Evolutionary conservation across 441 rosid genomes (phyloP), one percentile per base, ranked within the genome.

Genomic region (Macaranga tanarius): DNA sequence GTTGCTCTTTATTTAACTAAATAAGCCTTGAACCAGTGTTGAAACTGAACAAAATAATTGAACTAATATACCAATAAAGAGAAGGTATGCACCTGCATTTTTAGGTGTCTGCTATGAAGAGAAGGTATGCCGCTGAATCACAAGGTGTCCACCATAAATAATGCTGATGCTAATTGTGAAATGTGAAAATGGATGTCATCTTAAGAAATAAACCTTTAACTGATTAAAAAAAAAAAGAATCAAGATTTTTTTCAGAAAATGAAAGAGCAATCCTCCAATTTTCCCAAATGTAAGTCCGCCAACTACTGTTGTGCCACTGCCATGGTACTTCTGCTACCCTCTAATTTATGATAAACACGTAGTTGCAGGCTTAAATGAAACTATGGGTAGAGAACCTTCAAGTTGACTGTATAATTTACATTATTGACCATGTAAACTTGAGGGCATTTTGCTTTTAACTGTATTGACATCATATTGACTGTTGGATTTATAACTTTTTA

Each of bases 401-500:
- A 20, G 15, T 45, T 26, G 51, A 9, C 8, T 51, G 23, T 26
- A 0, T 40, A 8, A n/a, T 23, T 40, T 8, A 26, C 31, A 12
- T 55, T 15, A 26, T 65, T 58, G 40, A 19, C 62, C 25, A 17
- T 13, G 20, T 48, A 58, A 34, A 52, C 19, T 62, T 57, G 8
- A 16, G n/a, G 47, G 56, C 10, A 1, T 57, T 73, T 48, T 73
- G 61, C 65, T 26, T 31, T 47, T 59, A 25, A 51, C 63, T 13
- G 40, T 20, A 10, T 25, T 63, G 34, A 65, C 63, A 65, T 73
- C 28, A 31, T 48, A 70, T 28, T 38, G 7, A 34, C 6, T 34
- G 38, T 34, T 34, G 6, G 38, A 34, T 34, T 23, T 63, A 47
- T 16, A 71, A 72, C 26, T 79, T 47, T 75, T 16, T 28, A 25